A percentile compares a stretch with the other conserved stretches of the same genome.
These are phyloP conservation scores for Hansenula sp. DNA, from an alignment of 1,139 yeast species.

Conservation along the genomic window DNA sequence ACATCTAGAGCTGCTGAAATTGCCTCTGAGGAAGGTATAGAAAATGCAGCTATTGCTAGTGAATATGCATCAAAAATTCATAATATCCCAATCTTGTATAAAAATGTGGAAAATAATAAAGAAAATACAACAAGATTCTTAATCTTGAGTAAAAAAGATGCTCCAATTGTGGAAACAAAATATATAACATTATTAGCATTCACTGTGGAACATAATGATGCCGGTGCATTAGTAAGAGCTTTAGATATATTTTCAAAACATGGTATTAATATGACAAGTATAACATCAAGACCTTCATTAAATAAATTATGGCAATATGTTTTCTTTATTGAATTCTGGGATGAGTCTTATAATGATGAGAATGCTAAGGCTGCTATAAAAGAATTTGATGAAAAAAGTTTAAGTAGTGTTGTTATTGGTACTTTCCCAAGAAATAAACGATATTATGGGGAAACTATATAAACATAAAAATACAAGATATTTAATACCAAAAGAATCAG, in stretches of 20 bases:
- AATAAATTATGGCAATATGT: conserved; percentile 76
- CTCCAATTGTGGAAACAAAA: conserved; percentile 7
- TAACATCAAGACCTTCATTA: conserved; percentile 69
- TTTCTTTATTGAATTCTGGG: conserved; percentile 66
- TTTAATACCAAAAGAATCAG: too few species aligned
- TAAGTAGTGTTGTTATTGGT: conserved; percentile 32
- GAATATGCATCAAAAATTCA: conserved; percentile 62
- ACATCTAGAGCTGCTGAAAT: conserved; percentile 82
- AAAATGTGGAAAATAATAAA: conserved; percentile 62
- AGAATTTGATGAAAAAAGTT: conserved; percentile 25
- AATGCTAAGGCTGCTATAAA: conserved; percentile 17
- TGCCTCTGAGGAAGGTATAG: conserved; percentile 38
- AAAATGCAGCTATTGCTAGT: conserved; percentile 54
- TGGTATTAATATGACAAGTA: conserved; percentile 63
- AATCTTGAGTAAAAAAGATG: conserved; percentile 36
- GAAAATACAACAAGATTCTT: conserved; percentile 85
- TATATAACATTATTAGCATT: conserved; percentile 58
- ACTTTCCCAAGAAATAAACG: conserved; percentile 32
- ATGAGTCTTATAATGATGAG: conserved; percentile 21
- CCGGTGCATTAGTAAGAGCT: conserved; percentile 74
- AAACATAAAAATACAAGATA: too few species aligned
- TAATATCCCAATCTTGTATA: conserved; percentile 49
- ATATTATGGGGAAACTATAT: conserved; percentile 25
- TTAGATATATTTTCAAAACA: conserved; percentile 53
- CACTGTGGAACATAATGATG: conserved; percentile 59